Evolutionary conservation across 2,329 filamentous ascomycete species (phyloP).

Genomic region (Penicillium nordicum): DNA sequence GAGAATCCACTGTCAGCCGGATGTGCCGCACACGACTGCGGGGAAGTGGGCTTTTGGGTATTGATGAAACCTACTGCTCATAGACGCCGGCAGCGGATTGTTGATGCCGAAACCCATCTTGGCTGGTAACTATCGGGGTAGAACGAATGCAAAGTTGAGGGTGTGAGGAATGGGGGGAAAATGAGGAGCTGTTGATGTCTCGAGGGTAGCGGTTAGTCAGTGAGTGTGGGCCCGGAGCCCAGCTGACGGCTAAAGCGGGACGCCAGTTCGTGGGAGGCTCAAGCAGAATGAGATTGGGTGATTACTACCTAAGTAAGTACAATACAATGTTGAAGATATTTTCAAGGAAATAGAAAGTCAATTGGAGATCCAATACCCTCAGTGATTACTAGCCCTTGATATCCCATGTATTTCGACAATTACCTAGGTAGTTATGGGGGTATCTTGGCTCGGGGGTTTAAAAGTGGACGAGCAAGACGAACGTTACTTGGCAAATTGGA

Average conservation of each 20-base stretch:
- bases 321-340: neutral
- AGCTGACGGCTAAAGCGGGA: constrained; percentile 20
- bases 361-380: neutral
- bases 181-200: constrained; percentile 8
- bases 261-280: constrained; percentile 12
- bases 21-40: constrained; percentile 28
- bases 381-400: neutral
- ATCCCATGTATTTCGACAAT: neutral
- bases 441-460: neutral
- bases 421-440: no score
- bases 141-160: constrained; percentile 2
- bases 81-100: constrained; percentile 48
- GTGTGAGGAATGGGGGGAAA: neutral
- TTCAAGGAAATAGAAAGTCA: neutral
- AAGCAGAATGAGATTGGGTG: neutral
- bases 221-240: constrained; percentile 22
- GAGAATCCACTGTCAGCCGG: constrained; percentile 33
- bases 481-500: neutral
- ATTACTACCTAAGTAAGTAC: neutral
- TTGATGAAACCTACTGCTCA: constrained; percentile 42
- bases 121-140: constrained; percentile 13
- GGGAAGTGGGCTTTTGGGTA: constrained; percentile 25
- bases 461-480: neutral
- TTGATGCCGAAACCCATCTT: constrained; percentile 46
- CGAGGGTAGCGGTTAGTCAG: constrained; percentile 21